Evolutionary conservation across 768 basidiomycete genomes (phyloP), one percentile per base, ranked within the genome.

Genomic region (Coprinellus aureogranulatus): DNA sequence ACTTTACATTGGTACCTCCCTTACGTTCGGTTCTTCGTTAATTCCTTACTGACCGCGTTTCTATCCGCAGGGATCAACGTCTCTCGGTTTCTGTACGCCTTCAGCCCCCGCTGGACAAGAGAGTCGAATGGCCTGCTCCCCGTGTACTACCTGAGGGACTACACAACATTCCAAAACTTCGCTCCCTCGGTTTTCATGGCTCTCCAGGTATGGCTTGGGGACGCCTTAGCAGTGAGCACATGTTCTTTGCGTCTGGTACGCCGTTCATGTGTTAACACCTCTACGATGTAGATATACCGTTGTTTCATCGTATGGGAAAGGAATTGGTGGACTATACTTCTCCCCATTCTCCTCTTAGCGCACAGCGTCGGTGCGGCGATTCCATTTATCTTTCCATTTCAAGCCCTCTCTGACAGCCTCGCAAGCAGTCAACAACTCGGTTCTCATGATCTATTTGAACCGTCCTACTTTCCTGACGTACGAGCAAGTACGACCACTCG

Each of bases 21-120:
- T n/a, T n/a, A n/a, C n/a, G n/a, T n/a, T n/a, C n/a, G n/a, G n/a
- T n/a, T n/a, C n/a, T n/a, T n/a, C n/a, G n/a, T n/a, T n/a, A n/a
- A n/a, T n/a, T n/a, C n/a, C n/a, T n/a, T n/a, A n/a, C n/a, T n/a
- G n/a, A n/a, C n/a, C n/a, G n/a, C n/a, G n/a, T n/a, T n/a, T n/a
- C n/a, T n/a, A n/a, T n/a, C n/a, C n/a, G 28, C 55, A 52, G 54
- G 27, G 40, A 53, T 47, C 54, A 26, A 27, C 46, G 25, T 46
- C 26, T 55, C 42, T 18, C 54, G 44, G 22, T 9, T 55, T 55
- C 41, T 20, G n/a, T 30, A 42, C 41, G 25, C 41, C 42, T 40
- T 46, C 42, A 23, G 54, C 54, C 10, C 54, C 30, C 16, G 47
- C 12, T 45, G 44, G 44, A 45, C 9, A 23, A 22, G 47, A 16